Evolutionary conservation across 148 eudicot species (phyloP).

Genomic region (Rhododendron molle): DNA sequence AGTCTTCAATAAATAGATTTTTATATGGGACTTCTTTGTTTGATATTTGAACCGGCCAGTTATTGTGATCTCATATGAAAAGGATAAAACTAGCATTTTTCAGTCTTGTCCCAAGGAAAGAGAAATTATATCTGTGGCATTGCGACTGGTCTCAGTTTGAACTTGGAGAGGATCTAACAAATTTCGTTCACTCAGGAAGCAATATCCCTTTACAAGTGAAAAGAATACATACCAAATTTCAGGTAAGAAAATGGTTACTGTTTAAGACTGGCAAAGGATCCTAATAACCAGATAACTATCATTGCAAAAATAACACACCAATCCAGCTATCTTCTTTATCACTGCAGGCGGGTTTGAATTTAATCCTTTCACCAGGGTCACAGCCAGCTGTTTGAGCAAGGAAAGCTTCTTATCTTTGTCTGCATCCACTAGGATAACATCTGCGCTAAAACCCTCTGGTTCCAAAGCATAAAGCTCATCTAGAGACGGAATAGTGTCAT

Average conservation of each 20-base stretch:
- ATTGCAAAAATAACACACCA: conserved; percentile 23
- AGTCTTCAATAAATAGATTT: background rate
- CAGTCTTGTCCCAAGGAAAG: background rate
- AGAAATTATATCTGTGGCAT: background rate
- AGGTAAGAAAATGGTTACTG: background rate
- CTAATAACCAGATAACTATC: background rate
- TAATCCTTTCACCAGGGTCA: conserved; percentile 34
- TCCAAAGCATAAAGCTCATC: conserved; percentile 37
- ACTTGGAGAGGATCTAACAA: background rate
- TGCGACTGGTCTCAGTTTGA: background rate
- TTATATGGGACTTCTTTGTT: background rate
- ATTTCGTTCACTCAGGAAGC: background rate
- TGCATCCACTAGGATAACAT: conserved; percentile 30
- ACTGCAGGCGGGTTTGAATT: conserved; percentile 28
- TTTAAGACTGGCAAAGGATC: background rate
- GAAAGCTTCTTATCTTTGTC: conserved; percentile 42
- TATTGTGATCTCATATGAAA: background rate
- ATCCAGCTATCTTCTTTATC: conserved; percentile 33
- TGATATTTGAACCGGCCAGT: background rate
- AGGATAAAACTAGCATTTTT: background rate
- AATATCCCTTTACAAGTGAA: background rate
- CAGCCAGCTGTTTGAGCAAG: conserved; percentile 35
- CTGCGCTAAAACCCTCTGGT: conserved; percentile 24
- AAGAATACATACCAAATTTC: background rate
- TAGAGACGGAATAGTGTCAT: conserved; percentile 32